Base-by-base conservation (phyloP, 2,329 filamentous ascomycete genomes). In the Metarhizium anisopliae region DNA sequence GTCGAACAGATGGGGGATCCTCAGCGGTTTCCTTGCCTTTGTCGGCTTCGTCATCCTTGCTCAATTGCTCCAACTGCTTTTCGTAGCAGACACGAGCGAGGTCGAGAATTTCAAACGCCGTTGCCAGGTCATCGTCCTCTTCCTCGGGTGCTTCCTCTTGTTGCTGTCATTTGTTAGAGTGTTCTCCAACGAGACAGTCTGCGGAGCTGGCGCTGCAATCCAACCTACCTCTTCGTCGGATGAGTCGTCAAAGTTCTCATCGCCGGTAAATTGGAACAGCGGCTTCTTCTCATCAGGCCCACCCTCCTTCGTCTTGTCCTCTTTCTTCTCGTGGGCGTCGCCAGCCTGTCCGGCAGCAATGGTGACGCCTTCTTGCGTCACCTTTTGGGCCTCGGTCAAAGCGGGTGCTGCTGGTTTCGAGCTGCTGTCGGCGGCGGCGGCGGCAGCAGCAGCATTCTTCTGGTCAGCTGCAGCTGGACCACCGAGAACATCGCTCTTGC, bases 401-500 rank as follows among this genome's bases (percentile, higher is more conserved):
- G 66, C 65, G 60, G 66, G 72, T 56, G 76, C 75, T 64, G 68
- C 74, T 18, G 50, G 25, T 47, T 32, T 55, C 59, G 66, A 56
- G 66, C 70, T 70, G 64, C 71, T 63, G 60, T 68, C 71, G 66
- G 71, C 71, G 64, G 71, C 63, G 60, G 69, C 71, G 52, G 75
- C 71, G 66, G 71, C 71, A 64, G 71, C 63, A 60, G 69, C 71
- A 52, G 75, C 68, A 58, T 59, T 74, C 63, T 77, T 73, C 72
- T 67, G 66, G n/a, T 84, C 72, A 66, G 79, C 74, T 67, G 82
- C 70, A 20, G 92, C 87, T 66, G 87, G 88, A 38, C 88, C 89
- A 56, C 94, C 94, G 40, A 99, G 79, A 29, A 99, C 92, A 67
- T 97, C 92, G 68, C 91, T 96, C 72, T 95, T 96, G 70, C 84